phyloP scores from a whole-genome alignment of 208 protist genomes.

The Trichomonas vaginalis region DNA sequence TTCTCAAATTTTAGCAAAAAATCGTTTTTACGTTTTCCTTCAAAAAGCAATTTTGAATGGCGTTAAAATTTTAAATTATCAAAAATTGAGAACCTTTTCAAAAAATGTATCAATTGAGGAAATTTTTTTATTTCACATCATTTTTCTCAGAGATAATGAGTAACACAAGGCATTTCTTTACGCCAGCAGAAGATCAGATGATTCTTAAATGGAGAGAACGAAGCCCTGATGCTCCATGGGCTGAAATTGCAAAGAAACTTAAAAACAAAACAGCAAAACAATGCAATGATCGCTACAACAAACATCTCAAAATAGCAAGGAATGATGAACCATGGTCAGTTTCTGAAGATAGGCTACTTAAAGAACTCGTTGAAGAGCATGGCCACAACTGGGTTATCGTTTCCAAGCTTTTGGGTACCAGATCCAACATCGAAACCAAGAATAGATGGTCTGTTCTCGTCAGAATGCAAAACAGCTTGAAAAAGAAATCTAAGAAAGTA shows the following conservation, averaged over 20 bases:
- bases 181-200: background rate
- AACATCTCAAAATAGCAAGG: background rate
- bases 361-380: background rate
- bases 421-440: background rate
- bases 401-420: background rate
- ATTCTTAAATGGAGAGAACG: background rate
- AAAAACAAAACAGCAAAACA: background rate
- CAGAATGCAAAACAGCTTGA: background rate
- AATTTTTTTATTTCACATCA: background rate
- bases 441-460: background rate
- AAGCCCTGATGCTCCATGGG: background rate
- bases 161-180: background rate
- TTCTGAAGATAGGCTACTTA: background rate
- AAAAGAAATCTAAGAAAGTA: background rate
- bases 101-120: too few species aligned
- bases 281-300: background rate
- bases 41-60: background rate
- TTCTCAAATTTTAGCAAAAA: too few species aligned
- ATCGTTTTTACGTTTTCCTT: background rate
- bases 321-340: background rate
- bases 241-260: background rate
- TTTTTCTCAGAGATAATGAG: background rate
- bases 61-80: background rate
- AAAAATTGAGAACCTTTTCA: too few species aligned
- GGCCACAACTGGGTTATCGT: background rate